Conservation (phyloP, 257 asterid genomes). For the Misopates orontium region DNA sequence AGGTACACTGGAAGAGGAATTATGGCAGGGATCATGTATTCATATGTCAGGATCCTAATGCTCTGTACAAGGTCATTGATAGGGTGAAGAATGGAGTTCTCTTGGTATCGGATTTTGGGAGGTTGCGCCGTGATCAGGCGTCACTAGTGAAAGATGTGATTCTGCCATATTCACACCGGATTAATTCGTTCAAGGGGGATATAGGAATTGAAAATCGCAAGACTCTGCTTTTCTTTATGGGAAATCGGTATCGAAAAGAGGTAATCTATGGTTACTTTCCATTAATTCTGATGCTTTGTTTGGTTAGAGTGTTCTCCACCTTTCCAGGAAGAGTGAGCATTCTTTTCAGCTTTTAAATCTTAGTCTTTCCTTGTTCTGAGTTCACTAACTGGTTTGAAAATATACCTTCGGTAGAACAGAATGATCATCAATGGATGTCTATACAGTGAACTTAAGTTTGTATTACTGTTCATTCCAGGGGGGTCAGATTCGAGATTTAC, state of each 20-base stretch:
- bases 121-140: constrained; percentile 77
- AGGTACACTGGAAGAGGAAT: constrained; percentile 84
- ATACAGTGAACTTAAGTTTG: constrained; percentile 9
- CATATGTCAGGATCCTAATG: constrained; percentile 99
- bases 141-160: constrained; percentile 93
- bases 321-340: neutral
- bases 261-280: constrained; percentile 45
- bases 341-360: neutral
- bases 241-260: constrained; percentile 93
- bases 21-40: constrained; percentile 96
- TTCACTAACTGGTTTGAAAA: neutral
- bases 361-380: neutral
- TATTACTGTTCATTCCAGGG: constrained; percentile 54
- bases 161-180: constrained; percentile 86
- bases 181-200: constrained; percentile 79
- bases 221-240: constrained; percentile 92
- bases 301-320: constrained; percentile 17
- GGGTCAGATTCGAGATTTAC: constrained; percentile 86
- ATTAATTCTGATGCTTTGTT: neutral
- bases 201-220: constrained; percentile 70
- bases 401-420: constrained; percentile 12
- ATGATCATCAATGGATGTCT: neutral
- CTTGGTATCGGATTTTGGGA: constrained; percentile 96
- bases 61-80: constrained; percentile 79
- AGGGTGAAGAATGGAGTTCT: constrained; percentile 86